Base-by-base conservation (phyloP, 495 filamentous ascomycete species). In the Bombardia bombarda region DNA sequence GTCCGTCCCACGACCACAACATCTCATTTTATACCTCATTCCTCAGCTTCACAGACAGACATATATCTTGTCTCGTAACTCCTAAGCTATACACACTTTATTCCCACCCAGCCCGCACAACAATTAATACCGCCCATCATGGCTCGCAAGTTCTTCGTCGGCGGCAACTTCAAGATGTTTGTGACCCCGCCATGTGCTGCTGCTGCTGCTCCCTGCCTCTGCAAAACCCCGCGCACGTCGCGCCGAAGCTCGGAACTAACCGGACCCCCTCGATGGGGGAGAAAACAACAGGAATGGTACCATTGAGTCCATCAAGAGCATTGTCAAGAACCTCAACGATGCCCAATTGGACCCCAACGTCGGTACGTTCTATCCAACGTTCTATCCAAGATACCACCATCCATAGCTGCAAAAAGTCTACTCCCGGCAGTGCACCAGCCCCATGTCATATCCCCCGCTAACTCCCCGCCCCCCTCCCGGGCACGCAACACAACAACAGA, bases 111-210 rank as follows among this genome's bases (percentile, higher is more conserved):
- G 9, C 31, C 22, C 19, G 3, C 4, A 9, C 9, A 23, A 37
- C n/a, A 25, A 40, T 25, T 10, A 32, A 33, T 8, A 28, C 51
- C 46, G 55, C 55, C 54, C 66, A 78, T 36, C 58, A 95, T 94
- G 89, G 74, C 80, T 71, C 90, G 92, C 74, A 84, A 88, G 82
- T 98, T 96, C 78, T 96, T 98, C 71, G 87, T 98, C 63, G 92
- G 92, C 65, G 92, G 92, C 61, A 98, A 97, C 80, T 97, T 97
- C 77, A 98, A 98, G 75, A 95, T 95, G 88, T 90, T 28, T 22
- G 25, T 8, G 40, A 51, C 51, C 61, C 58, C 61, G 54, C 61
- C 49, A 55, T 56, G n/a, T n/a, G n/a, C n/a, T n/a, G n/a, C n/a
- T n/a, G n/a, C n/a, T n/a, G n/a, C n/a, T n/a, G n/a, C n/a, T n/a